phyloP scores from a whole-genome alignment of 306 rosid genomes.

The Albizia julibrissin region DNA sequence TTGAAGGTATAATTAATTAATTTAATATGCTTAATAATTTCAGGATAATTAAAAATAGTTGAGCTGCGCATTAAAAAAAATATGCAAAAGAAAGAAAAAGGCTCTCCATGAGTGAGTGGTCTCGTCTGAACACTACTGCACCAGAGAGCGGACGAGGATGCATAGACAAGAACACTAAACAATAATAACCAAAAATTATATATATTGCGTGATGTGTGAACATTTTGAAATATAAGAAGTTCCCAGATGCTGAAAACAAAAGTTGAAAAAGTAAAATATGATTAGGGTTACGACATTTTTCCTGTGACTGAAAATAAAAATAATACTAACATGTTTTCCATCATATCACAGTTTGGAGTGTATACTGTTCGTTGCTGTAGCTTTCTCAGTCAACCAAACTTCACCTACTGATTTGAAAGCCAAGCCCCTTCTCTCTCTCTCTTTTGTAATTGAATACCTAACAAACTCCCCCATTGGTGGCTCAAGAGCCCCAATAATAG shows the following conservation, averaged over 20 bases:
- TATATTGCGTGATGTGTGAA: conserved; percentile 12
- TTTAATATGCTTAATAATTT: background rate
- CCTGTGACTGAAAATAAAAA: background rate
- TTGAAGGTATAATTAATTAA: background rate
- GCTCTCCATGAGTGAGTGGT: background rate
- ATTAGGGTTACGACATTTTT: conserved; percentile 25
- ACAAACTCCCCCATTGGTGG: conserved; percentile 18
- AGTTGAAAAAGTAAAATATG: conserved; percentile 32
- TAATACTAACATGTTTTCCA: conserved; percentile 14
- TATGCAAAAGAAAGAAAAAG: background rate
- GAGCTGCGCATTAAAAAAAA: conserved; percentile 10
- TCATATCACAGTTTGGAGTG: conserved; percentile 34
- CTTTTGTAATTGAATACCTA: background rate
- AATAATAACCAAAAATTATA: background rate
- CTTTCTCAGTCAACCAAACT: conserved; percentile 49
- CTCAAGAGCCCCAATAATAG: conserved; percentile 25
- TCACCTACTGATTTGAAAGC: conserved; percentile 29
- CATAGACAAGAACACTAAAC: background rate
- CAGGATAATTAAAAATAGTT: background rate
- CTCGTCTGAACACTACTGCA: background rate
- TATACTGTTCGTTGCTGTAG: conserved; percentile 50
- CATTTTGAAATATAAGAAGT: conserved; percentile 30
- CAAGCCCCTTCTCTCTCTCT: background rate
- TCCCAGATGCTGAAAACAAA: conserved; percentile 34
- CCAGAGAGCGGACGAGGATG: background rate